Evolutionary conservation across 1,284 basidiomycete genomes (phyloP), one percentile per base, ranked within the genome.

Genomic region (Phellinidium pouzarii): DNA sequence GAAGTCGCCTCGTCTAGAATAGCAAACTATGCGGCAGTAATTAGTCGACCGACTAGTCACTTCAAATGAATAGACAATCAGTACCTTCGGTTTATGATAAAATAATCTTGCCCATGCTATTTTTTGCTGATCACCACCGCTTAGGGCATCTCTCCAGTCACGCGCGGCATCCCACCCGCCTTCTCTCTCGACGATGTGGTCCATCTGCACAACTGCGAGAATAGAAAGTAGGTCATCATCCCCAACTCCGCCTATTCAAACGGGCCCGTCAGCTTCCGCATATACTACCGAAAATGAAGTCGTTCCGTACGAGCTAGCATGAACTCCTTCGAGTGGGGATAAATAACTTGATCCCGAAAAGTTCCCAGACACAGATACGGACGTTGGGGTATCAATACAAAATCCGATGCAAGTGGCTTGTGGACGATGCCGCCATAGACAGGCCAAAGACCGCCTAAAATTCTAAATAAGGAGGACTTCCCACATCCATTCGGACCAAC

Each of bases 61-160:
- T 26, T 23, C 42, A 40, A 34, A 34, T 34, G 14, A 34, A 14
- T 40, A 48, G 6, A 38, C 26, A 37, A 17, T 54, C 67, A 57
- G 17, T 60, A 85, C 91, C 76, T 93, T 94, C 17, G 95, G 95
- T 59, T 79, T 77, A 67, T 99, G 95, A 69, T 98, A 99, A 69
- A 97, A 99, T 59, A 99, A 68, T 57, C 95, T 75, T 4, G 94
- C 94, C 93, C 96, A 98, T 0, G 95, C 95, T 57, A 99, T 90
- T 67, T 95, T 87, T 68, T 90, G 87, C 64, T 91, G 85, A 64
- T 90, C 88, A 27, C 87, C 90, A 2, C 90, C 94, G 60, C 88
- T 92, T 29, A 99, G 71, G 1, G 91, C 83, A 66, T 96, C 94
- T 56, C 91, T 78, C 95, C 95, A 99, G 63, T 98, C 95, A 51